A percentile compares a stretch with the other conserved stretches of the same genome.
phyloP scores from a whole-genome alignment of 805 yeast species.

The Schwanniomyces yamadae region DNA sequence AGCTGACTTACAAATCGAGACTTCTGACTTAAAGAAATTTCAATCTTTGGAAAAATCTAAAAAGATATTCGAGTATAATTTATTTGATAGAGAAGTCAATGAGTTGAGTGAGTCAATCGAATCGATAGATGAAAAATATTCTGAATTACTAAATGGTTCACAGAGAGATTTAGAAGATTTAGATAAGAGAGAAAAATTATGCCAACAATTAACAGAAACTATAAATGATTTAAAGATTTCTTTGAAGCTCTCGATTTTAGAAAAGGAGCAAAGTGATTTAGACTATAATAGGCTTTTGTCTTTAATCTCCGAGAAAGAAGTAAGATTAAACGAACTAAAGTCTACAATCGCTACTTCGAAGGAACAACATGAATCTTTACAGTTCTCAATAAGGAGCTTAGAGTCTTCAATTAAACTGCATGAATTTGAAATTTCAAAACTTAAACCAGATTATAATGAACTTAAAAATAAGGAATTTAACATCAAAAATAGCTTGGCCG shows the following conservation, averaged over 20 bases:
- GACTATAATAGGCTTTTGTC: conserved; percentile 51
- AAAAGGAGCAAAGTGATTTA: conserved; percentile 51
- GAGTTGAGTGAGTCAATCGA: conserved; percentile 62
- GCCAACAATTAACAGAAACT: conserved; percentile 43
- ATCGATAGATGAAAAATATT: conserved; percentile 56
- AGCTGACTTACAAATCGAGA: conserved; percentile 77
- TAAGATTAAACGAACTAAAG: conserved; percentile 44
- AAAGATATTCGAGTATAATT: conserved; percentile 69
- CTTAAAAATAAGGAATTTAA: conserved; percentile 40
- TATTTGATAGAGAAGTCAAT: conserved; percentile 73
- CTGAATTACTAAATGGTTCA: conserved; percentile 49
- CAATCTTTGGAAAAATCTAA: conserved; percentile 66
- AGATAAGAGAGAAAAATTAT: conserved; percentile 57
- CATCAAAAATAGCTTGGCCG: conserved; percentile 37
- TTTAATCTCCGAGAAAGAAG: conserved; percentile 48
- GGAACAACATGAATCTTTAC: conserved; percentile 25
- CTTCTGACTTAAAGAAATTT: conserved; percentile 66
- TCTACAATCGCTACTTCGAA: conserved; percentile 29
- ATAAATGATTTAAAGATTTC: conserved; percentile 48
- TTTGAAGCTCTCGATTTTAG: conserved; percentile 54
- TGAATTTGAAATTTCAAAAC: conserved; percentile 32
- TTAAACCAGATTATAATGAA: conserved; percentile 41
- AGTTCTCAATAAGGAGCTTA: conserved; percentile 19
- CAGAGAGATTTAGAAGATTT: conserved; percentile 54
- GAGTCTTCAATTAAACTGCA: conserved; percentile 31